A percentile compares a stretch with the other conserved stretches of the same genome.
Evolutionary conservation across 2,329 filamentous ascomycete species (phyloP).

Genomic region (Aspergillus awamori): DNA sequence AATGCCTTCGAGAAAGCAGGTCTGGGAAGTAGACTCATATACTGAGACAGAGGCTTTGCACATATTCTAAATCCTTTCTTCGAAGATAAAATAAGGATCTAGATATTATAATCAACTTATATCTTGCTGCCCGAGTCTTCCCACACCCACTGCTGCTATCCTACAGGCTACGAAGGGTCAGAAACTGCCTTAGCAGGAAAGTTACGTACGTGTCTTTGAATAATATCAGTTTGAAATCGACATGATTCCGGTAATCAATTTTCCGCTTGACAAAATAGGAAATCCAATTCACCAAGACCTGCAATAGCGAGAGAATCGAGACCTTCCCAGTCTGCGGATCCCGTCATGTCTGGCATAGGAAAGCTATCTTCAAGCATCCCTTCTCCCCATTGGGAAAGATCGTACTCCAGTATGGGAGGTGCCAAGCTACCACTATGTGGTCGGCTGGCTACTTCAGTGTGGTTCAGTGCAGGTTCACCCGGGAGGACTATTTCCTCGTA

Average conservation of each 20-base stretch:
- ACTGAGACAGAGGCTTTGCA: too few relatives aligned
- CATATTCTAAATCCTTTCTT: too few relatives aligned
- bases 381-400: neutral
- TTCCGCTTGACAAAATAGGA: conserved; percentile 10
- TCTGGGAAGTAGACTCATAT: too few relatives aligned
- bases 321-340: conserved; percentile 31
- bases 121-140: too few relatives aligned
- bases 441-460: neutral
- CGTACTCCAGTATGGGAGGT: neutral
- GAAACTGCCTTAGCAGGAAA: neutral
- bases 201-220: too few relatives aligned
- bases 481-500: neutral
- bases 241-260: neutral
- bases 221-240: too few relatives aligned
- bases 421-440: neutral
- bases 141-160: too few relatives aligned
- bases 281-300: conserved; percentile 22
- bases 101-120: too few relatives aligned
- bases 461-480: neutral
- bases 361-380: conserved; percentile 19
- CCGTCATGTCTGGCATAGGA: conserved; percentile 20
- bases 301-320: conserved; percentile 33
- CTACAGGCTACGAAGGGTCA: too few relatives aligned
- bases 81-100: too few relatives aligned
- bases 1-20: too few relatives aligned